Evolutionary conservation across 108 stramenopile genomes (phyloP).

Genomic region (Cyclostephanos invisitatus): DNA sequence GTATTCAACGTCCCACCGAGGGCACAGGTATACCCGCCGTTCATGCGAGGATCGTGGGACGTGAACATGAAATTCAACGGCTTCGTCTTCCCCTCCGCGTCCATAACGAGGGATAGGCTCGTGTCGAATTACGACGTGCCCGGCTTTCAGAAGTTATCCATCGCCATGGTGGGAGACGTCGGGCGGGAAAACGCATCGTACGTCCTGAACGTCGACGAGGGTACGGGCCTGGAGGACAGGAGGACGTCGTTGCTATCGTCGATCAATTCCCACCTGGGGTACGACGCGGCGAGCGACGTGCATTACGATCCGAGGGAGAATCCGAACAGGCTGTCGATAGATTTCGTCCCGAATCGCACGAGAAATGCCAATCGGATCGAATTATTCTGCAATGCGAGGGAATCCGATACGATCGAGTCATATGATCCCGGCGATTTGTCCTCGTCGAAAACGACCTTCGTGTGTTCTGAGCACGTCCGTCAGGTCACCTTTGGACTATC

Average conservation of each 20-base stretch:
- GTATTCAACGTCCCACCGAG: conserved; percentile 81
- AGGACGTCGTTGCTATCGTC: conserved; percentile 34
- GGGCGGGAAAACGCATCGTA: conserved; percentile 63
- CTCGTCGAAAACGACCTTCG: conserved; percentile 46
- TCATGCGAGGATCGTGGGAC: conserved; percentile 68
- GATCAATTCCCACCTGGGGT: conserved; percentile 72
- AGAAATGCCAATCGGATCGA: conserved; percentile 86
- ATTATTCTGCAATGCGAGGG: conserved; percentile 80
- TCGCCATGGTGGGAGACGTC: conserved; percentile 68
- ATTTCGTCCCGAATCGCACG: conserved; percentile 75
- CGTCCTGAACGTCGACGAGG: conserved; percentile 52
- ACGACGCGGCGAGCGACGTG: conserved; percentile 63
- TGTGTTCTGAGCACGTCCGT: conserved; percentile 73
- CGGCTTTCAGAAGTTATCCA: conserved; percentile 81
- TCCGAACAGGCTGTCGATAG: conserved; percentile 78
- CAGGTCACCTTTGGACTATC: conserved; percentile 82
- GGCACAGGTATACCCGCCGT: conserved; percentile 69
- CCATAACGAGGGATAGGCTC: conserved; percentile 58
- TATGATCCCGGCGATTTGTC: not conserved
- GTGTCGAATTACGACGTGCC: conserved; percentile 54
- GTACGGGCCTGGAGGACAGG: conserved; percentile 70
- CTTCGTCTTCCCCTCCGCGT: conserved; percentile 69
- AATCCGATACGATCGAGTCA: conserved; percentile 54
- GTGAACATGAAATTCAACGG: conserved; percentile 56
- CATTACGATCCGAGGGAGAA: conserved; percentile 63